phyloP scores from a whole-genome alignment of 2,329 filamentous ascomycete genomes.

The Xylaria multiplex region DNA sequence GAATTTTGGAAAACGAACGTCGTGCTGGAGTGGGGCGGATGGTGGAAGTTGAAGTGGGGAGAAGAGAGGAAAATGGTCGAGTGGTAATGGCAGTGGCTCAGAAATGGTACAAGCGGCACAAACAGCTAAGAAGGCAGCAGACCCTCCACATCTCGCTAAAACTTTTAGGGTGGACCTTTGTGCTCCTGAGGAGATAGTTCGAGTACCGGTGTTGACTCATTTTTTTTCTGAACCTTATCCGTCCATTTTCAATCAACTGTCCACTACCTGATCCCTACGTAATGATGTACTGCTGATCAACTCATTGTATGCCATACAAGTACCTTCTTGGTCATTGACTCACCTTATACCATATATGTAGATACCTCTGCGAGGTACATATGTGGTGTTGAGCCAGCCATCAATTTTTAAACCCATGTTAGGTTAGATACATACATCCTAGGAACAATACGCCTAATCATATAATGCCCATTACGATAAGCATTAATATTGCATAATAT shows the following conservation, averaged over 20 bases:
- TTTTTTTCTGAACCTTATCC: slow-evolving; percentile 23
- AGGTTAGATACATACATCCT: too few relatives aligned
- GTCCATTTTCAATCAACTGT: too few relatives aligned
- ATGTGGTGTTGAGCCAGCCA: too few relatives aligned
- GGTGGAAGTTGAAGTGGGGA: slow-evolving; percentile 20
- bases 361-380: too few relatives aligned
- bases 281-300: too few relatives aligned
- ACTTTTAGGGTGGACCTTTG: background rate
- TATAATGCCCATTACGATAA: background rate
- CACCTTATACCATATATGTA: too few relatives aligned
- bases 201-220: slow-evolving; percentile 22
- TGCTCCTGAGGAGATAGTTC: slow-evolving; percentile 25
- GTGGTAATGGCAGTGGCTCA: slow-evolving; percentile 31
- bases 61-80: slow-evolving; percentile 33
- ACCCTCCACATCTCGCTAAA: slow-evolving; percentile 9
- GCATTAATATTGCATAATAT: background rate
- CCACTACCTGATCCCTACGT: too few relatives aligned
- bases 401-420: too few relatives aligned
- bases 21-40: slow-evolving; percentile 16
- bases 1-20: slow-evolving; percentile 21
- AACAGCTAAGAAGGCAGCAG: background rate
- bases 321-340: too few relatives aligned
- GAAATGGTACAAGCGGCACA: background rate
- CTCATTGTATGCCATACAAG: too few relatives aligned
- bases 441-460: too few relatives aligned